A percentile compares a stretch with the other conserved stretches of the same genome.
Evolutionary conservation across 2,329 filamentous ascomycete species (phyloP).

Genomic region (Talaromyces sp.): DNA sequence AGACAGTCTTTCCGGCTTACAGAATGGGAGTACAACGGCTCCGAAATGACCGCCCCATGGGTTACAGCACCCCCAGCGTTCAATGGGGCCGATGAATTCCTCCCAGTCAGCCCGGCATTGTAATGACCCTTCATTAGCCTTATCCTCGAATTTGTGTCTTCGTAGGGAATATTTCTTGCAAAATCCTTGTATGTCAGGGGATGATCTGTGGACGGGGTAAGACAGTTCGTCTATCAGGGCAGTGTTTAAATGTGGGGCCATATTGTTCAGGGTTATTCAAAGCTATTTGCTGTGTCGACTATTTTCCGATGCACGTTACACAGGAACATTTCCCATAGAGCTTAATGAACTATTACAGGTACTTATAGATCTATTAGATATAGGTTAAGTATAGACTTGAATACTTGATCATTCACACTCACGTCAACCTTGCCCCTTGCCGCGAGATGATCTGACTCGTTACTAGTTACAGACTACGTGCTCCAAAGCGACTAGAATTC

Average conservation of each 20-base stretch:
- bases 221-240: background rate
- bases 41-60: background rate
- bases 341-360: background rate
- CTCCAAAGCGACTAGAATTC: background rate
- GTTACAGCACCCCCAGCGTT: background rate
- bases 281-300: too few relatives aligned
- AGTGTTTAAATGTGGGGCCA: background rate
- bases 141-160: background rate
- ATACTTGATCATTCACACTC: background rate
- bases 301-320: background rate
- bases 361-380: background rate
- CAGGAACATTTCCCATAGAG: background rate
- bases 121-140: background rate
- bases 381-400: background rate
- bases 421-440: background rate
- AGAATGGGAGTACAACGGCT: slow-evolving; percentile 1
- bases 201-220: background rate
- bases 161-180: background rate
- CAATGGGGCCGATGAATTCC: background rate
- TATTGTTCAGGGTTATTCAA: background rate
- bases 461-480: background rate
- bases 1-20: background rate
- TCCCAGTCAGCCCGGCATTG: background rate
- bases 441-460: background rate
- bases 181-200: background rate